Percentiles rank a stretch among this genome's conserved stretches.
Conservation (phyloP, 2,329 filamentous ascomycete species). For the Diaporthe citriasiana region DNA sequence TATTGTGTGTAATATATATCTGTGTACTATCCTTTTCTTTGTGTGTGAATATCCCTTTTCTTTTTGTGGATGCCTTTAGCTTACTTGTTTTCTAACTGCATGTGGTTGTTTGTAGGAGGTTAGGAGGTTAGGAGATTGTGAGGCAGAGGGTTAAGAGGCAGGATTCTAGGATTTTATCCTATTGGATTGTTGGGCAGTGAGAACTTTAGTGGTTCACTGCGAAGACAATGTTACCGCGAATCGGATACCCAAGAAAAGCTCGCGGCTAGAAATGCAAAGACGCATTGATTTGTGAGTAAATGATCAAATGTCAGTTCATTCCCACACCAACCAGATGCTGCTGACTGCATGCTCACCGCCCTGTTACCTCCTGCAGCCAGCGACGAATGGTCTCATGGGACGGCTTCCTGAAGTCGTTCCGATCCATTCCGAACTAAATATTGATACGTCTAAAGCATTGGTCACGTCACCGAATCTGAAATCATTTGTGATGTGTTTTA, state of each 20-base stretch:
- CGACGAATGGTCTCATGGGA: neutral
- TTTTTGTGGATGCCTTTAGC: too few species aligned
- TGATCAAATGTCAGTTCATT: neutral
- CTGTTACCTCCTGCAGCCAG: constrained; percentile 3
- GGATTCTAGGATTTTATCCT: neutral
- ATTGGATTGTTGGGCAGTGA: neutral
- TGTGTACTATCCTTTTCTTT: too few species aligned
- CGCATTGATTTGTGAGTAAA: neutral
- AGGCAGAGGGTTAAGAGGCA: neutral
- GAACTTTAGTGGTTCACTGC: neutral
- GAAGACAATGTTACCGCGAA: neutral
- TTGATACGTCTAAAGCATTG: too few species aligned
- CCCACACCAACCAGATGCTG: neutral
- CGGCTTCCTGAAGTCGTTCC: neutral
- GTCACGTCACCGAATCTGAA: neutral
- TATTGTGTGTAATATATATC: too few species aligned
- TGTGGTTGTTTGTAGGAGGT: too few species aligned
- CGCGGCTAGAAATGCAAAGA: neutral
- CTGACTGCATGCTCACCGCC: constrained; percentile 17
- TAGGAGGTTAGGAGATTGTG: neutral
- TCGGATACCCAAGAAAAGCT: neutral
- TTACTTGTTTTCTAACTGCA: neutral
- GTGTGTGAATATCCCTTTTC: too few species aligned
- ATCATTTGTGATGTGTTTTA: neutral
- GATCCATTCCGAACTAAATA: neutral